Evolutionary conservation across 1,284 basidiomycete genomes (phyloP).

Genomic region (Pseudozyma hubeiensis): DNA sequence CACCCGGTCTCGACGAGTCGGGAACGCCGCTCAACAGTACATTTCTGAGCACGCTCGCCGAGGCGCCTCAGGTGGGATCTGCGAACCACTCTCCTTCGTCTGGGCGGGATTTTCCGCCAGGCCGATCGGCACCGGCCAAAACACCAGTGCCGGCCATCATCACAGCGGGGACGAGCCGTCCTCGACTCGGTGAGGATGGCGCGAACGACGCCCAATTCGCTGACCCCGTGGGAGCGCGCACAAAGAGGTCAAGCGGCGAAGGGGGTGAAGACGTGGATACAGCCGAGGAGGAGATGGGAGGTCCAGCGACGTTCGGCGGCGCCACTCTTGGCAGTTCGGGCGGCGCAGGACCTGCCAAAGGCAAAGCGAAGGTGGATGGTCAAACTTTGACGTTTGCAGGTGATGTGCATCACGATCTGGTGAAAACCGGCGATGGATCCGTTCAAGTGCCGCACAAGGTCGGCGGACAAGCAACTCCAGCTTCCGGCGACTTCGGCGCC

Average conservation of each 20-base stretch:
- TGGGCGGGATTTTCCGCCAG: constrained; percentile 44
- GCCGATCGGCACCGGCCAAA: constrained; percentile 55
- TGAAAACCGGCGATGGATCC: constrained; percentile 10
- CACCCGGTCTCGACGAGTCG: constrained; percentile 49
- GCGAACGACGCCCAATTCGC: not conserved
- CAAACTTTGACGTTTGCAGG: constrained; percentile 7
- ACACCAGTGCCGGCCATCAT: constrained; percentile 35
- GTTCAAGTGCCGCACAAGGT: constrained; percentile 10
- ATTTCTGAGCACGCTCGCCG: constrained; percentile 72
- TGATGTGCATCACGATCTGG: constrained; percentile 6
- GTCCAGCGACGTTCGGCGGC: not conserved
- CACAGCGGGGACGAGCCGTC: constrained; percentile 15
- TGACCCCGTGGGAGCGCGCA: constrained; percentile 5
- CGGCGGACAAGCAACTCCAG: constrained; percentile 4
- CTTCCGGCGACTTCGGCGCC: not conserved
- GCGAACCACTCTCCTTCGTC: constrained; percentile 9
- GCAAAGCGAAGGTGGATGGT: constrained; percentile 31
- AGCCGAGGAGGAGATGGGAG: constrained; percentile 35
- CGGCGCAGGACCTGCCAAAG: constrained; percentile 11
- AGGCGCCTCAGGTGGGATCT: constrained; percentile 42
- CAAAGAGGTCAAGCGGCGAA: constrained; percentile 40
- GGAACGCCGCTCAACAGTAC: constrained; percentile 72
- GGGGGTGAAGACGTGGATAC: constrained; percentile 46
- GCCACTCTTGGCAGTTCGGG: not conserved
- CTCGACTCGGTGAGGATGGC: constrained; percentile 8